Evolutionary conservation across 2,329 filamentous ascomycete species (phyloP), one percentile per base, ranked within the genome.

Genomic region (Alternaria alternata): DNA sequence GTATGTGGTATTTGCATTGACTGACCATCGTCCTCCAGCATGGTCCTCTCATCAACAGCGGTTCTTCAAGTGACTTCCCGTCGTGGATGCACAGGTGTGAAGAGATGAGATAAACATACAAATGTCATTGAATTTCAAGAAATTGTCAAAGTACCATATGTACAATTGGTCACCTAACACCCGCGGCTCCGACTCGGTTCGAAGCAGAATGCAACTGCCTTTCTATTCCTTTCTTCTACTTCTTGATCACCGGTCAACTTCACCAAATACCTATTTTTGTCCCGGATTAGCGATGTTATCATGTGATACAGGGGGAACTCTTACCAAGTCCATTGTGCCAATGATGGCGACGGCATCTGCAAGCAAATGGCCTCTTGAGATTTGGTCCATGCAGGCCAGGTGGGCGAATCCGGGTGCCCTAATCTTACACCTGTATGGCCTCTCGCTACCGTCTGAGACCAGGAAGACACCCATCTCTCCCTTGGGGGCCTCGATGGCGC

Each of bases 381-480:
- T 86, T 77, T 98, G 94, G 79, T 99, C 95, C 79, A 99, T 97
- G 68, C 93, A 94, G 75, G 88, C 88, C 80, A 99, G 82, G 82
- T 99, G 96, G 66, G 95, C 95, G 76, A 99, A 99, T 64, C 95
- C 95, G 59, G 95, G 95, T 38, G 96, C 94, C 73, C 95, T 89
- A 73, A 99, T 97, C 85, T 97, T 96, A 83, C 95, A 97, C 75
- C 96, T 88, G 84, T 99, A 99, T 1, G 95, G 95, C 76, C 95
- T 87, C 87, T 99, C 95, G 78, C 89, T 95, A 66, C 95, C 95
- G 78, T 99, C 95, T 78, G 92, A 96, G 75, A 99, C 95, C 52
- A 99, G 83, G 79, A 91, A 99, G 44, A 99, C 95, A 79, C 91
- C 95, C 95, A 99, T 99, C 85, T 99, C 95, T 74, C 95, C 95